These are phyloP conservation scores for Medicago lupulina DNA, from an alignment of 306 rosid species.

Conservation along the genomic window DNA sequence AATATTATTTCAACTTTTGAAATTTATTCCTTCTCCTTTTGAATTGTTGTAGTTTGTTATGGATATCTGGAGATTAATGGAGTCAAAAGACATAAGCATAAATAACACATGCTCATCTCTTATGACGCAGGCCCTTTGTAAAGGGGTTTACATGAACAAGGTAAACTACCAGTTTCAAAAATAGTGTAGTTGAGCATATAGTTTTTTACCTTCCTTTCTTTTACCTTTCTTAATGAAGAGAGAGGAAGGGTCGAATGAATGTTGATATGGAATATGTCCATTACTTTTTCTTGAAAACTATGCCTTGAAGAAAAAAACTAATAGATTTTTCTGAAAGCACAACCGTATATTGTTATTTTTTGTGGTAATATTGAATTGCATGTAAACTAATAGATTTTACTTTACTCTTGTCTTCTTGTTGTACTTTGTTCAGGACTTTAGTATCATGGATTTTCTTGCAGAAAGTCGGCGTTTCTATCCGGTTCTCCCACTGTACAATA, in stretches of 20 bases:
- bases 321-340: slow-evolving; percentile 29
- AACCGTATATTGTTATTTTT: slow-evolving; percentile 11
- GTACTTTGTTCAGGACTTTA: slow-evolving; percentile 65
- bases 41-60: slow-evolving; percentile 70
- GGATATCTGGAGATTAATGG: slow-evolving; percentile 85
- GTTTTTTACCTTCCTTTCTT: slow-evolving; percentile 27
- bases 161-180: slow-evolving; percentile 48
- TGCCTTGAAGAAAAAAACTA: neutral
- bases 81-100: slow-evolving; percentile 56
- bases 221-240: slow-evolving; percentile 18
- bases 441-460: slow-evolving; percentile 61
- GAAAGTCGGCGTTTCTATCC: slow-evolving; percentile 57
- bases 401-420: slow-evolving; percentile 39
- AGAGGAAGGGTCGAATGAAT: slow-evolving; percentile 8
- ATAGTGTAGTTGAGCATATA: slow-evolving; percentile 17
- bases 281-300: slow-evolving; percentile 19
- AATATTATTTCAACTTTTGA: neutral
- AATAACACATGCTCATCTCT: slow-evolving; percentile 56
- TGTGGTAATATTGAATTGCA: slow-evolving; percentile 21
- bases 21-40: slow-evolving; percentile 28
- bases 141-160: slow-evolving; percentile 76
- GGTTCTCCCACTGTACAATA: slow-evolving; percentile 57
- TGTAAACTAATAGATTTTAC: slow-evolving; percentile 14
- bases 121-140: slow-evolving; percentile 70
- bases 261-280: slow-evolving; percentile 20